phyloP scores from a whole-genome alignment of 805 yeast genomes.

The Candida ponderosae region DNA sequence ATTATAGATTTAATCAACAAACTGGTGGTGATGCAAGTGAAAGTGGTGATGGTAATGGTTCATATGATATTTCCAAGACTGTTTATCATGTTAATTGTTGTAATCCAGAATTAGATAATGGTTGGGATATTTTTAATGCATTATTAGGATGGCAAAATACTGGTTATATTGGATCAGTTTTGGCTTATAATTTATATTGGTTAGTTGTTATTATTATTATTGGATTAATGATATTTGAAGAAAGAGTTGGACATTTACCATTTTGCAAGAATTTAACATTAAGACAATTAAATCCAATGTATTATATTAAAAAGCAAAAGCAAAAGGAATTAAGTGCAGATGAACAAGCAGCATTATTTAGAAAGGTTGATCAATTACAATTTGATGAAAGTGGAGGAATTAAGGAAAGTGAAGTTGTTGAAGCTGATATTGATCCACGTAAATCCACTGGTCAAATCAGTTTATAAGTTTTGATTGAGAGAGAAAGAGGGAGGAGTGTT shows the following conservation, averaged over 20 bases:
- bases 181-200: conserved; percentile 90
- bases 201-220: conserved; percentile 49
- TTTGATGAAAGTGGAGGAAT: conserved; percentile 29
- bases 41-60: conserved; percentile 89
- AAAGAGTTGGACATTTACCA: conserved; percentile 77
- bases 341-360: conserved; percentile 48
- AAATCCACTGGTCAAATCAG: not conserved
- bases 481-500: no score
- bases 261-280: conserved; percentile 42
- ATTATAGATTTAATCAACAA: conserved; percentile 47
- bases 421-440: not conserved
- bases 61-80: conserved; percentile 68
- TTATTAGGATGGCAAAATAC: conserved; percentile 96
- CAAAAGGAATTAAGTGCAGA: conserved; percentile 44
- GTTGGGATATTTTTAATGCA: conserved; percentile 97
- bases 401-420: conserved; percentile 3
- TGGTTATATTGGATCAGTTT: conserved; percentile 88
- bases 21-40: conserved; percentile 97
- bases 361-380: conserved; percentile 28
- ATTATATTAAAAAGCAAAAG: conserved; percentile 62
- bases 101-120: conserved; percentile 84
- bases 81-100: conserved; percentile 99
- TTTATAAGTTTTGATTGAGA: no score
- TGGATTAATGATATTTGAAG: conserved; percentile 68
- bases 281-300: conserved; percentile 61